Conservation (phyloP, 805 yeast genomes). For the Cyberlindnera euphorbiae region DNA sequence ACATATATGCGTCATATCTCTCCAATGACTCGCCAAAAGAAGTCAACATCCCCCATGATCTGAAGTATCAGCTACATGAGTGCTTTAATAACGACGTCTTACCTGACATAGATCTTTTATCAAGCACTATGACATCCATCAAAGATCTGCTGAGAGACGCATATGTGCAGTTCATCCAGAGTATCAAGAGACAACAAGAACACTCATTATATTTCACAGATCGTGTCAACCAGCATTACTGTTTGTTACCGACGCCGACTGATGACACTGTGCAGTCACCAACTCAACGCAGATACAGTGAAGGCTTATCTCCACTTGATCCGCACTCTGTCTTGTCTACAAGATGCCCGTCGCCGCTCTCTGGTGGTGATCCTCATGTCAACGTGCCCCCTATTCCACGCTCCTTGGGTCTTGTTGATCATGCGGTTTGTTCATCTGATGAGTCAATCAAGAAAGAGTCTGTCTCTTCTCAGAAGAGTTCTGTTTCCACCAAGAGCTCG, state of each 20-base stretch:
- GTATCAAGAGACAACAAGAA: slow-evolving; percentile 11
- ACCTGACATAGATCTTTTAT: slow-evolving; percentile 17
- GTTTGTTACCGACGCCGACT: slow-evolving; percentile 16
- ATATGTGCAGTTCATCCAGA: slow-evolving; percentile 22
- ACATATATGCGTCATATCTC: slow-evolving; percentile 35
- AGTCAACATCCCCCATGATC: slow-evolving; percentile 25
- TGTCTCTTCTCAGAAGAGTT: slow-evolving; percentile 4
- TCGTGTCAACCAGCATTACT: slow-evolving; percentile 13
- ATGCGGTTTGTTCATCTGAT: slow-evolving; percentile 11
- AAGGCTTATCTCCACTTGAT: slow-evolving; percentile 20
- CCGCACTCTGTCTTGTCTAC: slow-evolving; percentile 7
- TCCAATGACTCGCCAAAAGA: slow-evolving; percentile 36
- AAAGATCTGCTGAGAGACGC: slow-evolving; percentile 23
- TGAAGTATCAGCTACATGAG: slow-evolving; percentile 13
- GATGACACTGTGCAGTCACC: slow-evolving; percentile 5
- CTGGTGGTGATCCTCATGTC: slow-evolving; percentile 4
- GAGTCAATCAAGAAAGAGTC: slow-evolving; percentile 12
- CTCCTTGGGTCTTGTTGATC: slow-evolving; percentile 1
- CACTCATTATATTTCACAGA: slow-evolving; percentile 7
- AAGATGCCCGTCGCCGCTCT: slow-evolving; percentile 20
- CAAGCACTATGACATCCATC: slow-evolving; percentile 19
- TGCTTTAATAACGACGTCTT: slow-evolving; percentile 10
- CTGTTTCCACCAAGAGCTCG: background rate
- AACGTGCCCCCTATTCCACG: slow-evolving; percentile 9
- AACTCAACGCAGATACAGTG: slow-evolving; percentile 14